phyloP scores from a whole-genome alignment of 2,329 filamentous ascomycete genomes.

The Pseudogymnoascus verrucosus region DNA sequence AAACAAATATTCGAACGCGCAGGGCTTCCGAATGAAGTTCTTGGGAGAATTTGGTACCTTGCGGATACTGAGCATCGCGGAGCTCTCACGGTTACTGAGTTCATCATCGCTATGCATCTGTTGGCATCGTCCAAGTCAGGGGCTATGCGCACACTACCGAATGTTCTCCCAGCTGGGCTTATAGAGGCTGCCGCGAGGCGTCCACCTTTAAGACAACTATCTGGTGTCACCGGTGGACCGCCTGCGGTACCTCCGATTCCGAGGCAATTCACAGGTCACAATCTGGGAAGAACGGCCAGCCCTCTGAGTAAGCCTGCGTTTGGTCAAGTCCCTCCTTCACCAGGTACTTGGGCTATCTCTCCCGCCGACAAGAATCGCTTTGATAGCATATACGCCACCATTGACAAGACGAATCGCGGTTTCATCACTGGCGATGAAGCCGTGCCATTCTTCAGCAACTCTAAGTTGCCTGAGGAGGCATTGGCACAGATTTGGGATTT shows the following conservation, averaged over 20 bases:
- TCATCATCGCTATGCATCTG: slow-evolving; percentile 97
- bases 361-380: slow-evolving; percentile 80
- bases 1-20: slow-evolving; percentile 95
- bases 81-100: slow-evolving; percentile 77
- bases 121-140: slow-evolving; percentile 86
- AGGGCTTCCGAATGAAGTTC: slow-evolving; percentile 75
- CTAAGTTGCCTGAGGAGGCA: slow-evolving; percentile 77
- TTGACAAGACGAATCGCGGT: slow-evolving; percentile 75
- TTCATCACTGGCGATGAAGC: slow-evolving; percentile 91
- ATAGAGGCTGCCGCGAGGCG: slow-evolving; percentile 84
- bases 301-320: slow-evolving; percentile 44
- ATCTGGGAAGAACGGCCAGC: slow-evolving; percentile 50
- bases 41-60: slow-evolving; percentile 94
- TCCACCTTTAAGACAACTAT: slow-evolving; percentile 35
- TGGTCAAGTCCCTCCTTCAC: slow-evolving; percentile 31
- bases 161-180: slow-evolving; percentile 70
- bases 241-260: slow-evolving; percentile 57
- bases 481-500: slow-evolving; percentile 96
- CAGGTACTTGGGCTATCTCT: slow-evolving; percentile 66
- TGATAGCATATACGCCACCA: slow-evolving; percentile 72
- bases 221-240: slow-evolving; percentile 31
- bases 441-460: slow-evolving; percentile 88
- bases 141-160: slow-evolving; percentile 69
- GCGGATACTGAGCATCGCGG: slow-evolving; percentile 91
- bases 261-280: slow-evolving; percentile 67